Base-by-base conservation (phyloP, 352 stramenopile genomes). In the Phytophthora hybrid region DNA sequence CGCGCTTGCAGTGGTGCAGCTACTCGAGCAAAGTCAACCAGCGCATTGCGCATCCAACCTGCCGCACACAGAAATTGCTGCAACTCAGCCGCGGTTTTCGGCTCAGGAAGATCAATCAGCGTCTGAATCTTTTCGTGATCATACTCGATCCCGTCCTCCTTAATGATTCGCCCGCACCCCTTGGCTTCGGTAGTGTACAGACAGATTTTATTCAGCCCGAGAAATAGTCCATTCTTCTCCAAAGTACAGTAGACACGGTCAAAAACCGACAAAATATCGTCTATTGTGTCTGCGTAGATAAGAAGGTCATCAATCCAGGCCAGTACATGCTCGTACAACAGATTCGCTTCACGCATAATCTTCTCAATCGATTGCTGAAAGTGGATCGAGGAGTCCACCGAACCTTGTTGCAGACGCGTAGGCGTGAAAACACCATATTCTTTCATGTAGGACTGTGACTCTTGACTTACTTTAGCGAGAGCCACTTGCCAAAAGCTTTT, bases 301-400 rank as follows among this genome's bases (percentile, higher is more conserved):
- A 63, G 56, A 19, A 63, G 21, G 31, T 61, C 49, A 39, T 61
- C 56, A 11, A 68, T 19, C 49, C 61, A 68, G 5, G 52, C 8
- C 23, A 68, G 41, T 56, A 61, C 61, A 68, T 68, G 9, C 18
- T 60, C 13, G 44, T 51, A 51, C 44, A 51, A 51, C 44, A 51
- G 44, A 51, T 51, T 51, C 44, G 44, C 51, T 34, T 61, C 51
- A 34, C 52, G 51, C 37, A 61, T 55, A 32, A 61, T 68, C 21
- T 68, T 55, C 56, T 63, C 37, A n/a, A 52, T 51, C 19, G 11
- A 32, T 63, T 63, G 56, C 21, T 63, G 37, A 63, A 67, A 59
- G 16, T 67, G 60, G 21, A 67, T 60, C 3, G 60, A 67, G 1
- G 60, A 59, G 16, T 61, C 51, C 6, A 68, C 52, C 3, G 23